Evolutionary conservation across 495 filamentous ascomycete species (phyloP), one percentile per base, ranked within the genome.

Genomic region (Bathelium albidoporum): DNA sequence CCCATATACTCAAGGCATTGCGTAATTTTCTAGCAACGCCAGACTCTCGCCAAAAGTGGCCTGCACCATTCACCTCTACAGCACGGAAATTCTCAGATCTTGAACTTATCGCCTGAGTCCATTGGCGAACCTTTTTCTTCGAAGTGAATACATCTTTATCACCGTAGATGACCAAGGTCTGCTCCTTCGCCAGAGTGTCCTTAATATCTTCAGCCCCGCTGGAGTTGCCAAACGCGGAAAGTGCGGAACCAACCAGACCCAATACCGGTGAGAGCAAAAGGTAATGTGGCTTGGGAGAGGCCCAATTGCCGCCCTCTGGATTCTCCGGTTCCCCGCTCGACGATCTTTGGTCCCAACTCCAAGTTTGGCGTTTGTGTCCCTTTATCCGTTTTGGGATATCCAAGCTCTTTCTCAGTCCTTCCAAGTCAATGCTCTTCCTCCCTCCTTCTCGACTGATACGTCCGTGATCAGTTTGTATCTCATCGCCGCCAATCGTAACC

Each of bases 11-110:
- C 22, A 85, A 62, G 16, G 69, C 66, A 32, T 66, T 68, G 68
- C 76, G 79, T 66, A 92, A 76, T 64, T 80, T 75, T 43, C 69
- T 65, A 68, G 82, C 76, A n/a, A 81, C 85, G 3, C 83, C 85
- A 4, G 80, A 69, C 67, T 93, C 88, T 26, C 77, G 71, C 90
- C 91, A 96, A 69, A 96, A 95, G 74, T 96, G 91, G 2, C 88
- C 89, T 10, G 87, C 91, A 4, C 82, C 82, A 22, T 74, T 72
- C 52, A 95, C 80, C 68, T 89, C 84, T 32, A 79, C 75, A 61
- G 73, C 77, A 5, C 72, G 71, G 62, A 87, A 87, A 58, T 65
- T 72, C 29, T 67, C 73, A 14, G 59, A 32, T 49, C 60, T 62
- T 9, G 65, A 66, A 4, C 71, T 64, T 64, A 95, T 75, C 62